A percentile compares a stretch with the other conserved stretches of the same genome.
Evolutionary conservation across 345 rosid genomes (phyloP).

Genomic region (Gossypium stocksii): DNA sequence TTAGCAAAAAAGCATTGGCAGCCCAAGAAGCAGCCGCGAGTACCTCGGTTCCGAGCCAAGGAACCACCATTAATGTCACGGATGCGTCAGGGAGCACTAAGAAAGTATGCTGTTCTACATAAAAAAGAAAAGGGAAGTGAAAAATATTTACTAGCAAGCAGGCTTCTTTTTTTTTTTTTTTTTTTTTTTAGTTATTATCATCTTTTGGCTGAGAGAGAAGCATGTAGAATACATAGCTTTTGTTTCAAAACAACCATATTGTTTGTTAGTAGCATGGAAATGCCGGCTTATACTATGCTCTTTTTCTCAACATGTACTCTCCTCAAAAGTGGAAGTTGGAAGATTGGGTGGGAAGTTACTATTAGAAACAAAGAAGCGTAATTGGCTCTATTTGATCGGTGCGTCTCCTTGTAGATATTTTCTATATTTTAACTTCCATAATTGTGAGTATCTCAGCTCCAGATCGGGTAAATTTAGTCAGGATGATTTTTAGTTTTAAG

Average conservation of each 20-base stretch:
- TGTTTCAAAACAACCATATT: constrained; percentile 11
- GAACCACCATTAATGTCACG: constrained; percentile 55
- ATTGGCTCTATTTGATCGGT: background rate
- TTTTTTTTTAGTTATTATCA: background rate
- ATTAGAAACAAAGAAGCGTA: background rate
- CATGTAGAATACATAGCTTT: constrained; percentile 43
- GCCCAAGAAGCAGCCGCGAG: constrained; percentile 59
- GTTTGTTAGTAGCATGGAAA: background rate
- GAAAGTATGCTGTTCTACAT: constrained; percentile 62
- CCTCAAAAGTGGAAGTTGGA: background rate
- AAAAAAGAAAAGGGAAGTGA: constrained; percentile 11
- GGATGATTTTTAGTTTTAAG: too few relatives aligned
- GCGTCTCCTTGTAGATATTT: background rate
- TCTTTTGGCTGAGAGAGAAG: constrained; percentile 36
- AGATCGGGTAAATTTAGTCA: too few relatives aligned
- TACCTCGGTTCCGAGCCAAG: constrained; percentile 47
- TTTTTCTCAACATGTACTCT: background rate
- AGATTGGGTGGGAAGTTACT: constrained; percentile 9
- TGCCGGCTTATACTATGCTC: constrained; percentile 1
- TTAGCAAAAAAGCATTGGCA: constrained; percentile 68
- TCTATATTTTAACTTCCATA: background rate
- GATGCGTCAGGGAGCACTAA: constrained; percentile 45
- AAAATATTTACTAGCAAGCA: constrained; percentile 15
- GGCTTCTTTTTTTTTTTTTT: background rate
- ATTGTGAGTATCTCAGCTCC: background rate